phyloP scores from a whole-genome alignment of 129 eudicot genomes.

The Escallonia rubra region DNA sequence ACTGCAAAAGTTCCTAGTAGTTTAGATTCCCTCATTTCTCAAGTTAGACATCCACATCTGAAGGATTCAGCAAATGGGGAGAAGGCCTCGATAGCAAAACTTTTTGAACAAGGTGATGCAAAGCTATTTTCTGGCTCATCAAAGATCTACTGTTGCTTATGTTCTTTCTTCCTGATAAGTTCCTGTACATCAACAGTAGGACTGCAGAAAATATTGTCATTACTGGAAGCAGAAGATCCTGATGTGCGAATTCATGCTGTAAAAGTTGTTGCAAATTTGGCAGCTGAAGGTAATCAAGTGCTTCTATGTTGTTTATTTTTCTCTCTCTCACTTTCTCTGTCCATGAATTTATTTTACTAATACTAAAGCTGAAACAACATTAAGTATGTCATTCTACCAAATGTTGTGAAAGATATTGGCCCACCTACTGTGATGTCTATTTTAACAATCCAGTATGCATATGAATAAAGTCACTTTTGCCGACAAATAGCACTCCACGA shows the following conservation, averaged over 20 bases:
- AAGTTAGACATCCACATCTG: conserved; percentile 49
- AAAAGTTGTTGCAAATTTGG: conserved; percentile 90
- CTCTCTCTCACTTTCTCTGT: not conserved
- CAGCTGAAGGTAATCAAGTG: conserved; percentile 77
- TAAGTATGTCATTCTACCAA: too few relatives aligned
- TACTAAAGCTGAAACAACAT: too few relatives aligned
- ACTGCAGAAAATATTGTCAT: conserved; percentile 74
- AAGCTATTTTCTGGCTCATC: too few relatives aligned
- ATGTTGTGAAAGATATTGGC: too few relatives aligned
- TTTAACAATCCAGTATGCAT: too few relatives aligned
- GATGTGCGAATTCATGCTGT: conserved; percentile 96
- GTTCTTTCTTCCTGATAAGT: conserved; percentile 1
- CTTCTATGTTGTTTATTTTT: conserved; percentile 1
- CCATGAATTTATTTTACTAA: not conserved
- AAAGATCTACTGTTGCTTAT: not conserved
- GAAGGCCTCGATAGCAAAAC: conserved; percentile 68
- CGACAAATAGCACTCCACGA: too few relatives aligned
- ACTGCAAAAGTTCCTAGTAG: conserved; percentile 27
- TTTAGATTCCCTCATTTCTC: conserved; percentile 60
- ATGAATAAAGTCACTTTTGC: too few relatives aligned
- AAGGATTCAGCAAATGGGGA: conserved; percentile 63
- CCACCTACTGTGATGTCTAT: too few relatives aligned
- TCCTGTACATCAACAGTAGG: conserved; percentile 48
- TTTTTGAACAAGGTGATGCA: conserved; percentile 82
- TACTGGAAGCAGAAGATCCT: conserved; percentile 83